A percentile compares a stretch with the other conserved stretches of the same genome.
Conservation (phyloP, 257 asterid species). For the Ajuga chamaepitys region DNA sequence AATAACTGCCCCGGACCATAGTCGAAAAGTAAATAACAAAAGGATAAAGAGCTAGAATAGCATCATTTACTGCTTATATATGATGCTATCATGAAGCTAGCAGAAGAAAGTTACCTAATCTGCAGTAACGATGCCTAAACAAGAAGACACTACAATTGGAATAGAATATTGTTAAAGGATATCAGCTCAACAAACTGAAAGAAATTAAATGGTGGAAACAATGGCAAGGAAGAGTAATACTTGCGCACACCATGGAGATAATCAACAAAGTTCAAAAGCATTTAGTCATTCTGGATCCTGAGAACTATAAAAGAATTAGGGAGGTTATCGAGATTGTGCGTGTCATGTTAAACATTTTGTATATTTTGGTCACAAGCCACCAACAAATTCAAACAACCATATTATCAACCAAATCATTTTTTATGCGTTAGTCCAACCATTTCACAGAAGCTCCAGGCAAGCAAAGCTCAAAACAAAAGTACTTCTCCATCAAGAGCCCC, state of each 20-base stretch:
- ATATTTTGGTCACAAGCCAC: not conserved
- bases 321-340: not conserved
- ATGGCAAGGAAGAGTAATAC: not conserved
- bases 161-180: not conserved
- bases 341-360: not conserved
- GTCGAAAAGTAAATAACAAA: not conserved
- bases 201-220: not conserved
- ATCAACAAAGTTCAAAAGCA: not conserved
- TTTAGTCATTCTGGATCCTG: not conserved
- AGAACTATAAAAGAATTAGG: not conserved
- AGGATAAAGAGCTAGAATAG: not conserved
- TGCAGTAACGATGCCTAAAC: not conserved
- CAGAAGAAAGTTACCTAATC: not conserved
- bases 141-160: not conserved
- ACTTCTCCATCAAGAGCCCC: not conserved
- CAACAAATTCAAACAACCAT: not conserved
- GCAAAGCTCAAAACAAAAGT: not conserved
- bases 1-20: slow-evolving; percentile 1
- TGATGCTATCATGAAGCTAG: not conserved
- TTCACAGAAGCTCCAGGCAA: not conserved
- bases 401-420: not conserved
- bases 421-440: not conserved
- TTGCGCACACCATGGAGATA: not conserved
- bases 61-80: not conserved
- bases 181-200: not conserved